Conservation (phyloP, 1,284 basidiomycete species). For the Trichosporon sp. region DNA sequence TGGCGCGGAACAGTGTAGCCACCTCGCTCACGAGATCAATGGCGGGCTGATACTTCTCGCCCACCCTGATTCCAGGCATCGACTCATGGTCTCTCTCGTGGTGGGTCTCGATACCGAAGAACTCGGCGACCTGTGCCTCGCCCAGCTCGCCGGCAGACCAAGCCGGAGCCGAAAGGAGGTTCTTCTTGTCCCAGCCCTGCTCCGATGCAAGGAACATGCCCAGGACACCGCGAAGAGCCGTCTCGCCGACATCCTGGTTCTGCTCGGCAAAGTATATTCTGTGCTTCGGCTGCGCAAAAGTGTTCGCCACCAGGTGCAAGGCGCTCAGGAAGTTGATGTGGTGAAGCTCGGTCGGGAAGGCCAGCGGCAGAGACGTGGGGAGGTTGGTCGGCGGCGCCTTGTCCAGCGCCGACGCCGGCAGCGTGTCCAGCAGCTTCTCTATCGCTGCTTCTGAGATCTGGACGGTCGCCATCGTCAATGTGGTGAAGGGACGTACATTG, state of each 20-base stretch:
- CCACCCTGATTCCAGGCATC: constrained; percentile 28
- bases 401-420: constrained; percentile 11
- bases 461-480: constrained; percentile 7
- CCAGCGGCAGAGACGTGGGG: constrained; percentile 29
- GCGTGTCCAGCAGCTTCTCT: constrained; percentile 7
- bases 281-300: constrained; percentile 22
- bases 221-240: constrained; percentile 28
- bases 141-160: constrained; percentile 21
- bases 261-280: constrained; percentile 21
- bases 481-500: not conserved
- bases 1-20: constrained; percentile 15
- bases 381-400: constrained; percentile 24
- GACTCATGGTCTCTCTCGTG: constrained; percentile 33
- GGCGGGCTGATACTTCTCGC: constrained; percentile 25
- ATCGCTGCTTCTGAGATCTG: constrained; percentile 15
- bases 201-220: constrained; percentile 32
- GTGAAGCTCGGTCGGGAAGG: constrained; percentile 32
- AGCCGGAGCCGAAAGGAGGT: constrained; percentile 22
- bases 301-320: constrained; percentile 23
- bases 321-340: constrained; percentile 29
- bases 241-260: constrained; percentile 16
- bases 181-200: constrained; percentile 20
- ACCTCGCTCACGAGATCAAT: constrained; percentile 18
- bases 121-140: constrained; percentile 24
- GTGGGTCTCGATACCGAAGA: constrained; percentile 29